These are phyloP conservation scores for Botryotinia calthae DNA, from an alignment of 2,329 filamentous ascomycete species.

Conservation along the genomic window DNA sequence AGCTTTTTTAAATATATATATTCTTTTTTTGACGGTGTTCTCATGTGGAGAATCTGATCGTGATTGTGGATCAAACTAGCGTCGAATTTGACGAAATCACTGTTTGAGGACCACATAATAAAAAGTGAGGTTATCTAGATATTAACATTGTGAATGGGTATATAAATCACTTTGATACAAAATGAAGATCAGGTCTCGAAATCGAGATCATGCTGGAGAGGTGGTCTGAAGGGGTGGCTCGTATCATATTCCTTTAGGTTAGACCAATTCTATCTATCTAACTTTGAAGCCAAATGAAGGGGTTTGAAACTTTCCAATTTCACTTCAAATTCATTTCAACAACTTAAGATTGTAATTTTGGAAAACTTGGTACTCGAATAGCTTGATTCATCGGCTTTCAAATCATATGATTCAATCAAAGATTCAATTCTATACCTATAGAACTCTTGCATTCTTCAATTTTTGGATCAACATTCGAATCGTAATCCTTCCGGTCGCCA, in stretches of 20 bases:
- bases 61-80: not conserved
- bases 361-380: not conserved
- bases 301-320: not conserved
- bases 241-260: not conserved
- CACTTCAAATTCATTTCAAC: not conserved
- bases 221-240: not conserved
- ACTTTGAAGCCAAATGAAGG: not conserved
- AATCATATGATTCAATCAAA: not conserved
- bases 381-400: not conserved
- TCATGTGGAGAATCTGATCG: not conserved
- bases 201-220: not conserved
- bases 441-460: not conserved
- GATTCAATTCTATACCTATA: not conserved
- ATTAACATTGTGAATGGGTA: not conserved
- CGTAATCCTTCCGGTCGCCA: not conserved
- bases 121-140: not conserved
- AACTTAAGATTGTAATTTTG: fast-evolving
- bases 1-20: too few relatives aligned
- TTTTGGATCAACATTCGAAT: not conserved
- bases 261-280: not conserved
- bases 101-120: not conserved
- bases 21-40: fast-evolving
- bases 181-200: too few relatives aligned
- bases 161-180: not conserved
- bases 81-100: not conserved